Conservation (phyloP, 2,329 filamentous ascomycete genomes). For the Trichophyton mentagrophytes region DNA sequence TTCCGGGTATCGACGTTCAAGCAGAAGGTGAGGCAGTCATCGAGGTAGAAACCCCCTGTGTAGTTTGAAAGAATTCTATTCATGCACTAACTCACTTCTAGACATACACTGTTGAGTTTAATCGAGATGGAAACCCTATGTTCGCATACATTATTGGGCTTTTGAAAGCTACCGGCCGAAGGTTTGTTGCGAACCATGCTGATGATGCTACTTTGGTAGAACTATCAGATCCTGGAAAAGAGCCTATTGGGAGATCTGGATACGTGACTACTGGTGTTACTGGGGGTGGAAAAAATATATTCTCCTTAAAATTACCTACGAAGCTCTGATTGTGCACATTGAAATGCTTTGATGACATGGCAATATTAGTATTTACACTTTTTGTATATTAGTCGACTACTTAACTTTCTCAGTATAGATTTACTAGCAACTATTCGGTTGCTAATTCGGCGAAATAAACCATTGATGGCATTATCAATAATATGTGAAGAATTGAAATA, state of each 20-base stretch:
- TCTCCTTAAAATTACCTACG: constrained; percentile 5
- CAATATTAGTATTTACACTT: no score
- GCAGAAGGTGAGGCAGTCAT: constrained; percentile 41
- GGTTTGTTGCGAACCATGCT: constrained; percentile 47
- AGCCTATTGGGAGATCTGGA: constrained; percentile 39
- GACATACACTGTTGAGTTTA: constrained; percentile 50
- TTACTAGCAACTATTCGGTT: no score
- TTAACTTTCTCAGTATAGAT: no score
- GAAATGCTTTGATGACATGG: background rate
- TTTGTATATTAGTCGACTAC: no score
- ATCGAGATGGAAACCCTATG: constrained; percentile 37
- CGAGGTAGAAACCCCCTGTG: constrained; percentile 33
- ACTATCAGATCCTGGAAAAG: constrained; percentile 32
- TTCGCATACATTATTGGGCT: constrained; percentile 42
- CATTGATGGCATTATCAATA: no score
- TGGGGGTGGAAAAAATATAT: constrained; percentile 6
- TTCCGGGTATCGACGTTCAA: constrained; percentile 31
- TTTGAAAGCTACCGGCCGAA: constrained; percentile 33
- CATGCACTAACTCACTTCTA: constrained; percentile 19
- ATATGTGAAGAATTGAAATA: no score
- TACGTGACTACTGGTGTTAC: constrained; percentile 24
- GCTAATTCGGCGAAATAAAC: no score
- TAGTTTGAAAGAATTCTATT: background rate
- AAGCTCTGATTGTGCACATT: constrained; percentile 5
- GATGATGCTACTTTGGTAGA: constrained; percentile 38